These are phyloP conservation scores for Hypoxylon sp. DNA, from an alignment of 2,329 filamentous ascomycete genomes.

Conservation along the genomic window DNA sequence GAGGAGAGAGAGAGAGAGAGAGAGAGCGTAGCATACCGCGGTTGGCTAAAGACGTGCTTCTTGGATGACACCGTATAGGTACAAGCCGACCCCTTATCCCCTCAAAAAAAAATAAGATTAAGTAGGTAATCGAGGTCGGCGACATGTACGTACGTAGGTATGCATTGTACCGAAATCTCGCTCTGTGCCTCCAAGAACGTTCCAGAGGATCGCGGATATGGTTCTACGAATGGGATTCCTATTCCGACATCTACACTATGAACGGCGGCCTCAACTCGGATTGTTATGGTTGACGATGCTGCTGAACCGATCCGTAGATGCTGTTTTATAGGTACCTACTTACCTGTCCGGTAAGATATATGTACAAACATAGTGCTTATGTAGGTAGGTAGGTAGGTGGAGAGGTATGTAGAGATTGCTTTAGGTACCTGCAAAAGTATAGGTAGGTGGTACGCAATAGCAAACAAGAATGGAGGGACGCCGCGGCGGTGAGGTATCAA, in stretches of 20 bases:
- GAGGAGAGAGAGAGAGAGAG: no score
- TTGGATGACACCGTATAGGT: conserved; percentile 14
- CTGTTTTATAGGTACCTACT: background rate
- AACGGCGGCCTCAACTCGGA: conserved; percentile 23
- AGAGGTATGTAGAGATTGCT: no score
- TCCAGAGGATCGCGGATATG: conserved; percentile 8
- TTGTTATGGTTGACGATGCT: conserved; percentile 15
- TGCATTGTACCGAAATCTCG: no score
- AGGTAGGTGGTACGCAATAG: no score
- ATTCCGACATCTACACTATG: background rate
- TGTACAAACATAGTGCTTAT: no score
- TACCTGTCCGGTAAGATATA: no score
- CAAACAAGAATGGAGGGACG: no score
- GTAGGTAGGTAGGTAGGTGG: no score
- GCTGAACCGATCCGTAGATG: conserved; percentile 18
- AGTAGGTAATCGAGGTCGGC: conserved; percentile 20
- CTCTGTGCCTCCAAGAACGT: conserved; percentile 1
- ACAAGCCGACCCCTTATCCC: no score
- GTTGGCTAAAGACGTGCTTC: conserved; percentile 25
- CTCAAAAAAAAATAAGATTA: conserved; percentile 3
- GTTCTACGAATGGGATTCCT: conserved; percentile 27
- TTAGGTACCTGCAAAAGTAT: no score
- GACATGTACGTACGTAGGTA: conserved; percentile 1
- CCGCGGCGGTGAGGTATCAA: conserved; percentile 29
- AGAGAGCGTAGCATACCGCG: conserved; percentile 22